Evolutionary conservation across 1,284 basidiomycete species (phyloP).

Genomic region (Cutaneotrichosporon sp.): DNA sequence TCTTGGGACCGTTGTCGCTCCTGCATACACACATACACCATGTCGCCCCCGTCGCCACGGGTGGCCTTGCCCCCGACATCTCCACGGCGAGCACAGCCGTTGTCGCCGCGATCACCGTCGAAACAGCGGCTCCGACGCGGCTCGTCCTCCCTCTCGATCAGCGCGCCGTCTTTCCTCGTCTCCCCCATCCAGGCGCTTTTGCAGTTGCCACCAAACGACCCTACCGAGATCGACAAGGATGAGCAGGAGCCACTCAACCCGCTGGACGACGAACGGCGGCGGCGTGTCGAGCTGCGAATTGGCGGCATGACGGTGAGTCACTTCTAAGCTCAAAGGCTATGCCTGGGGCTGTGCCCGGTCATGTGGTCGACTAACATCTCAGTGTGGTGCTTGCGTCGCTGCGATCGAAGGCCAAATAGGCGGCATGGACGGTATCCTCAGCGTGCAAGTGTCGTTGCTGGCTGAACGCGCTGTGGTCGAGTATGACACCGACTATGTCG

Average conservation of each 20-base stretch:
- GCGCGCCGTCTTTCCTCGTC: slow-evolving; percentile 2
- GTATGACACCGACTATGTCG: slow-evolving; percentile 61
- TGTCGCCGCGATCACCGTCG: not conserved
- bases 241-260: slow-evolving; percentile 9
- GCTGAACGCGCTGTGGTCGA: slow-evolving; percentile 88
- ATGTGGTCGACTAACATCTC: slow-evolving; percentile 5
- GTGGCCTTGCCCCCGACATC: not conserved
- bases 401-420: slow-evolving; percentile 91
- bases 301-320: slow-evolving; percentile 46
- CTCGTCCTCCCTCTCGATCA: too few relatives aligned
- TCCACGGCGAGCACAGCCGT: not conserved
- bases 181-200: slow-evolving; percentile 14
- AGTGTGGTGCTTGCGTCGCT: slow-evolving; percentile 52
- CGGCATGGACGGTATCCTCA: slow-evolving; percentile 74
- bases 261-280: slow-evolving; percentile 6
- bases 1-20: not conserved
- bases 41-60: slow-evolving; percentile 1
- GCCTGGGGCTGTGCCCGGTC: not conserved
- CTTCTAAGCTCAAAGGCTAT: not conserved
- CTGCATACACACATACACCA: not conserved
- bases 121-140: too few relatives aligned
- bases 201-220: slow-evolving; percentile 12
- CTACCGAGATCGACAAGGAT: slow-evolving; percentile 14
- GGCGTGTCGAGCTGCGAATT: slow-evolving; percentile 45
- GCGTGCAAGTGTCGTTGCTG: slow-evolving; percentile 85